Evolutionary conservation across 2,329 filamentous ascomycete species (phyloP), one percentile per base, ranked within the genome.

Genomic region (Sporothrix euskadiensis): DNA sequence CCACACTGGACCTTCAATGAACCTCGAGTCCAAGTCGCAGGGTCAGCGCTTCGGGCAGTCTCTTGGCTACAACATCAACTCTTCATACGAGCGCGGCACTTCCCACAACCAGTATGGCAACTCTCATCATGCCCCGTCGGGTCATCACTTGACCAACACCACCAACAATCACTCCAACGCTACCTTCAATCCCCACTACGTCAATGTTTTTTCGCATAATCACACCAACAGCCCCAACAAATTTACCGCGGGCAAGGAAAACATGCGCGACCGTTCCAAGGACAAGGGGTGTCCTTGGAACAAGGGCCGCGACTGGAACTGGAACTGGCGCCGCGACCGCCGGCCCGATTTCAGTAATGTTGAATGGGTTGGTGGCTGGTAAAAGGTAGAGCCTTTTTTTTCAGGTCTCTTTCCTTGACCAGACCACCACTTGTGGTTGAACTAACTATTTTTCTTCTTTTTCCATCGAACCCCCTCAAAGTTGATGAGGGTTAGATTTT

Each of bases 361-460:
- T 85, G 94, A 97, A 89, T 97, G 95, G 91, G 93, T 97, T 90
- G 94, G 94, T 86, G 93, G 92, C 84, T 97, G 93, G 90, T 90
- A 92, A 92, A 44, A 82, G 90, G 90, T 78, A 82, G 82, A 41
- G 39, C 12, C 41, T 44, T 14, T 26, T 26, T 26, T 26, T 6
- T 22, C 12, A 44, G 10, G 26, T 16, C 26, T 79, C 81, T 83
- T 76, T 84, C 81, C 78, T 82, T 77, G 73, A 73, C 72, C 77
- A 76, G 74, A 79, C 81, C 80, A 85, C 81, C 88, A 89, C 87
- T 90, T 89, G 88, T 90, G 84, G 87, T 88, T 88, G 82, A 80
- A 83, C 83, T 83, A 82, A 66, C 80, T 79, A 75, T 78, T 76
- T 72, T 16, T 30, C 73, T 73, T 44, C 75, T 74, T 71, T 73